These are phyloP conservation scores for Punica granatum DNA, from an alignment of 345 rosid species.

Conservation along the genomic window DNA sequence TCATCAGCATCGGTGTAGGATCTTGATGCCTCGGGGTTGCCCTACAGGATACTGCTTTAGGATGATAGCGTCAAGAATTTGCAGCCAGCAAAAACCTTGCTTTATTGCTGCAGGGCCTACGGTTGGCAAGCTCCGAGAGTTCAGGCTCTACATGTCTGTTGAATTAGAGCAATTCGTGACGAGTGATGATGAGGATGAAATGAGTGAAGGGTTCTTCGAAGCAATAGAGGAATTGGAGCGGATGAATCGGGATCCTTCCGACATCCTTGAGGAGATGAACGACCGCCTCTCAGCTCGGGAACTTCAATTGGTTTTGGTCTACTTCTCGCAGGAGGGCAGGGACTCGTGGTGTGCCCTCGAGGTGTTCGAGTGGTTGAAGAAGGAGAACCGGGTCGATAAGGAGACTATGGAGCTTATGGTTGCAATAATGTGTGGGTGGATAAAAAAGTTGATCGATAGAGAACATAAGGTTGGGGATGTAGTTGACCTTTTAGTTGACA, in stretches of 20 bases:
- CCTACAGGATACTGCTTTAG: conserved; percentile 11
- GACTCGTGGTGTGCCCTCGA: conserved; percentile 97
- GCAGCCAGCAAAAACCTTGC: conserved; percentile 24
- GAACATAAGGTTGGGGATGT: conserved; percentile 57
- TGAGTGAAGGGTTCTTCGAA: conserved; percentile 78
- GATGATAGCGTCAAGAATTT: conserved; percentile 18
- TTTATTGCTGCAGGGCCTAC: conserved; percentile 14
- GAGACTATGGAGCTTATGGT: conserved; percentile 97
- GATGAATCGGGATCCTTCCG: conserved; percentile 86
- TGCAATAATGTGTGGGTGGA: conserved; percentile 85
- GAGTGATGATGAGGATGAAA: conserved; percentile 61
- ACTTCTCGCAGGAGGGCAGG: conserved; percentile 91
- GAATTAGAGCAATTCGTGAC: conserved; percentile 57
- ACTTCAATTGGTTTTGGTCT: conserved; percentile 71
- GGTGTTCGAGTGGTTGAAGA: conserved; percentile 86
- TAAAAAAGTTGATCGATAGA: conserved; percentile 61
- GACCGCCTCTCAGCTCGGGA: conserved; percentile 70
- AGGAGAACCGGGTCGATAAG: conserved; percentile 71
- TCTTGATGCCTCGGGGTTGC: conserved; percentile 12
- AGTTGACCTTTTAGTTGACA: conserved; percentile 67
- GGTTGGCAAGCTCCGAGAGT: conserved; percentile 23
- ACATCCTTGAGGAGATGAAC: conserved; percentile 82
- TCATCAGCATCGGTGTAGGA: conserved; percentile 14
- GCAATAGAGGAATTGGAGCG: conserved; percentile 86
- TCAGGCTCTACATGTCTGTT: conserved; percentile 41